phyloP scores from a whole-genome alignment of 768 basidiomycete genomes.

The Lactifluus volemus region DNA sequence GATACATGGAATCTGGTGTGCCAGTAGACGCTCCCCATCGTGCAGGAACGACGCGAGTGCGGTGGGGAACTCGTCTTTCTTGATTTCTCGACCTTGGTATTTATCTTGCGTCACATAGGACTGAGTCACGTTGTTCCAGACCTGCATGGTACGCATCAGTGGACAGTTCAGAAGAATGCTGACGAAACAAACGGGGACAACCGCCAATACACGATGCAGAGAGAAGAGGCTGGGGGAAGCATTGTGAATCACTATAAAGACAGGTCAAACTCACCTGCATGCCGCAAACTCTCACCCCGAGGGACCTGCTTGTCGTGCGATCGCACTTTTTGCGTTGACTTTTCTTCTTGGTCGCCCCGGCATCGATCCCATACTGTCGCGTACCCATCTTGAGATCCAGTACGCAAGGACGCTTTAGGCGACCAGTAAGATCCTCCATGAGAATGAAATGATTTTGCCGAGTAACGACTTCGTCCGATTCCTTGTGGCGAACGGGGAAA shows the following conservation, averaged over 20 bases:
- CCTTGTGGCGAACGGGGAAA: conserved; percentile 27
- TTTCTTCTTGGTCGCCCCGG: conserved; percentile 86
- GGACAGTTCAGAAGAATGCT: background rate
- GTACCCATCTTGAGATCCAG: conserved; percentile 99
- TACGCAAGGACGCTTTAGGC: conserved; percentile 86
- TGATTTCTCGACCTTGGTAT: conserved; percentile 88
- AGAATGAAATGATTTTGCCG: conserved; percentile 97
- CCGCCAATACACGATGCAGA: background rate
- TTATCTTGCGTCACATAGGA: conserved; percentile 93
- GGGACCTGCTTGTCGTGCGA: conserved; percentile 80
- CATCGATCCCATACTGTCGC: conserved; percentile 95
- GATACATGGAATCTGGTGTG: conserved; percentile 86
- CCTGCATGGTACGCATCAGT: conserved; percentile 38
- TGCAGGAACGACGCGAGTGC: conserved; percentile 78
- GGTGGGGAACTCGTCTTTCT: conserved; percentile 73
- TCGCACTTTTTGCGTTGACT: conserved; percentile 99
- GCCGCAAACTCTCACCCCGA: conserved; percentile 93
- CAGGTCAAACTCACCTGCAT: conserved; percentile 76
- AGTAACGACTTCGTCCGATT: conserved; percentile 43
- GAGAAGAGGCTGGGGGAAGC: conserved; percentile 2
- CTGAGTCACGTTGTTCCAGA: conserved; percentile 83
- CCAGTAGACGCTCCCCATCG: conserved; percentile 75
- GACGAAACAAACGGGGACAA: background rate
- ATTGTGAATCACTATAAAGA: background rate
- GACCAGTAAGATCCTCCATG: conserved; percentile 97